Evolutionary conservation across 2,329 filamentous ascomycete species (phyloP).

Genomic region (Daldinia sp.): DNA sequence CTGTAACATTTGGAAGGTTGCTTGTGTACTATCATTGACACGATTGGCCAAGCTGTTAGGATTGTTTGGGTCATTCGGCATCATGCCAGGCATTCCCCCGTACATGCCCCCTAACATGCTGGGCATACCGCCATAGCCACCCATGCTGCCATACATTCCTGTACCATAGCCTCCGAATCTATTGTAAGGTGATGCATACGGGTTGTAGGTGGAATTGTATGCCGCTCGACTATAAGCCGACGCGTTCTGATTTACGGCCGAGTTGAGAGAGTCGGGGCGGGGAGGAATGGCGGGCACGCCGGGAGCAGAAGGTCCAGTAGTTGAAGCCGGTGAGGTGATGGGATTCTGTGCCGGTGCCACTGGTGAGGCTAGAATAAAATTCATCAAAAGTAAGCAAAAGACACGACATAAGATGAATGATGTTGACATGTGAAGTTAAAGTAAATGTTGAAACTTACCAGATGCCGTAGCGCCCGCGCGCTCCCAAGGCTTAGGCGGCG

Average conservation of each 20-base stretch:
- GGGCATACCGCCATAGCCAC: slow-evolving; percentile 54
- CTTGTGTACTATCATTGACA: slow-evolving; percentile 93
- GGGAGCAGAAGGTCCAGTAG: slow-evolving; percentile 42
- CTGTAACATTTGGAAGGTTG: slow-evolving; percentile 98
- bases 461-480: slow-evolving; percentile 68
- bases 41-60: slow-evolving; percentile 94
- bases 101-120: slow-evolving; percentile 50
- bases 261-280: slow-evolving; percentile 78
- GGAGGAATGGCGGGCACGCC: slow-evolving; percentile 77
- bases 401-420: not conserved
- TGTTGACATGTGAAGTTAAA: slow-evolving; percentile 23
- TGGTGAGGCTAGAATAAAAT: slow-evolving; percentile 35
- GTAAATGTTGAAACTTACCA: slow-evolving; percentile 53
- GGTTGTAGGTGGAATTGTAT: slow-evolving; percentile 58
- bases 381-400: slow-evolving; percentile 44
- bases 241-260: slow-evolving; percentile 87
- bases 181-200: slow-evolving; percentile 55
- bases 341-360: slow-evolving; percentile 51
- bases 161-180: slow-evolving; percentile 44
- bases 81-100: slow-evolving; percentile 56
- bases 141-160: slow-evolving; percentile 51
- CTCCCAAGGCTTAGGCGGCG: slow-evolving; percentile 98
- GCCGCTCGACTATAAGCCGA: slow-evolving; percentile 75
- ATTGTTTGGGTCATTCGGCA: slow-evolving; percentile 75
- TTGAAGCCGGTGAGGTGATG: slow-evolving; percentile 50